These are phyloP conservation scores for Limtongia smithiae DNA, from an alignment of 805 yeast species.

Conservation along the genomic window DNA sequence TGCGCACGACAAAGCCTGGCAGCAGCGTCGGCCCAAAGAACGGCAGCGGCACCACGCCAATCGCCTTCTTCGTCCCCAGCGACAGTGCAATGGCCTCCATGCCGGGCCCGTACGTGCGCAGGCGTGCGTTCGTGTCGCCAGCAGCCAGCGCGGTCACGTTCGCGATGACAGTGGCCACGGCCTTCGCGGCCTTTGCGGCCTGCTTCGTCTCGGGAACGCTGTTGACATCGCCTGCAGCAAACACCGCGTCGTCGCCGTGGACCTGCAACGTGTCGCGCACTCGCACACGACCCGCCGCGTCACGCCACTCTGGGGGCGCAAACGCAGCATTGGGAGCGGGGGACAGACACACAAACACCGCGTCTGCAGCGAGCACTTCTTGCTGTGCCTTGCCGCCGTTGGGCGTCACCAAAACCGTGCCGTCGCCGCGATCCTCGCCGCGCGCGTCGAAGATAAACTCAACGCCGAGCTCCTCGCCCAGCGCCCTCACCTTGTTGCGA, in stretches of 20 bases:
- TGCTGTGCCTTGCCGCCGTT: neutral
- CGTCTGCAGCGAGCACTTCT: slow-evolving; percentile 9
- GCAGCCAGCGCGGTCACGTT: slow-evolving; percentile 7
- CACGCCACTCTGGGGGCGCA: slow-evolving; percentile 14
- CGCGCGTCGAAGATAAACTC: slow-evolving; percentile 21
- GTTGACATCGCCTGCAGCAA: slow-evolving; percentile 22
- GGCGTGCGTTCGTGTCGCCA: neutral
- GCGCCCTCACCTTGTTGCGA: slow-evolving; percentile 18
- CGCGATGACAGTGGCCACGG: slow-evolving; percentile 2
- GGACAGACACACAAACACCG: slow-evolving; percentile 5
- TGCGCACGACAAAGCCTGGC: neutral
- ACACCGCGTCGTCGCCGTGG: slow-evolving; percentile 9
- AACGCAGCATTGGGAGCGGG: slow-evolving; percentile 10
- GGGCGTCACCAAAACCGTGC: slow-evolving; percentile 9
- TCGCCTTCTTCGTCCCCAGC: slow-evolving; percentile 1
- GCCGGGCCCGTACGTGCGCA: neutral
- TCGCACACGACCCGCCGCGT: slow-evolving; percentile 4
- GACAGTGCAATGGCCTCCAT: slow-evolving; percentile 3
- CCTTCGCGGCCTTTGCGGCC: slow-evolving; percentile 4
- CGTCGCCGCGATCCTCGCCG: slow-evolving; percentile 16
- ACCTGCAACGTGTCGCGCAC: slow-evolving; percentile 20
- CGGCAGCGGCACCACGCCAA: slow-evolving; percentile 2
- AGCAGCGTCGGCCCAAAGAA: neutral
- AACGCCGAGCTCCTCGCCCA: slow-evolving; percentile 27
- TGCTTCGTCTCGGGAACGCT: slow-evolving; percentile 15